Base-by-base conservation (phyloP, 768 basidiomycete genomes). In the Tylopilus felleus region DNA sequence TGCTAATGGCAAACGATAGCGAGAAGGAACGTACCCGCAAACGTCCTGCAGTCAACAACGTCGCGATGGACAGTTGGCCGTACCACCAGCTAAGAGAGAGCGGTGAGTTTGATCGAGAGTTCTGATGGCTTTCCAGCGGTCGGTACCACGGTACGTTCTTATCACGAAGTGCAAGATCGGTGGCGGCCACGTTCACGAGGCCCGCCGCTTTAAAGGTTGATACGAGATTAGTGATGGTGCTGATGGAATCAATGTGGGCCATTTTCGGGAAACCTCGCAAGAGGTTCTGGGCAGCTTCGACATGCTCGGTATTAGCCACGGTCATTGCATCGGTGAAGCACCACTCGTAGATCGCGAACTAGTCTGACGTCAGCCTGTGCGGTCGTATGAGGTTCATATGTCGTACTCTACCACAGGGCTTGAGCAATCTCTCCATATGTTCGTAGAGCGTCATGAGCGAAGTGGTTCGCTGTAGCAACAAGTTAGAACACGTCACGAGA, bases 301-400 rank as follows among this genome's bases (percentile, higher is more conserved):
- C 44, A 21, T 41, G 44, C 17, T 47, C 45, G 5, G 17, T 14
- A 12, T 46, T 41, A 14, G 43, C 33, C 9, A 2, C n/a, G 8
- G 44, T 28, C 44, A 55, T 50, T 16, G n/a, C 49, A 2, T 46
- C 36, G 2, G 49, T 46, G 42, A 55, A 47, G 21, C 54, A 46
- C 50, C 54, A 55, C 35, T 55, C 54, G 8, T 55, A 55, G 13
- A 40, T 33, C 3, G 49, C 54, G 6, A 52, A 55, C 50, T 52
- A 35, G 23, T 14, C 23, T 6, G 16, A 39, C 9, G 5, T 55
- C 29, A 55, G 27, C 21, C 3, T 28, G 23, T 0, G 10, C 14
- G 4, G n/a, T 16, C 4, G 22, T 9, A 19, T 23, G 22, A 16
- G 13, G 10, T 10, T 19, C 21, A 13, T 40, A 8, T 21, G 14